Base-by-base conservation (phyloP, 768 basidiomycete genomes). In the Boletus tylopilopsis region DNA sequence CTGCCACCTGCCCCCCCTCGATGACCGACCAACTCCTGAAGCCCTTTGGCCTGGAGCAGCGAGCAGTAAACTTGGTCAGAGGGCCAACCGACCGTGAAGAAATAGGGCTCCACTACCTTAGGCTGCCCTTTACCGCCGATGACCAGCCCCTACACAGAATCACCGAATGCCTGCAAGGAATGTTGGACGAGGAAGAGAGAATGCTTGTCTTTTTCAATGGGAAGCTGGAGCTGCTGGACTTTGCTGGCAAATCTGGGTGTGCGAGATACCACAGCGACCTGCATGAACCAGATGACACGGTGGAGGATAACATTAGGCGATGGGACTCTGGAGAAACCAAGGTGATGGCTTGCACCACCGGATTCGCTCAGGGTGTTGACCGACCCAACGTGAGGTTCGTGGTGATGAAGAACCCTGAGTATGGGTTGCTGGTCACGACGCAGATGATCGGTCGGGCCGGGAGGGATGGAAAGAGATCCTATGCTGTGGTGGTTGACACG, bases 301-400 rank as follows among this genome's bases (percentile, higher is more conserved):
- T 6, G 2, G 16, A 33, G 24, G 7, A 41, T 4, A 41, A 51
- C 12, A 4, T 51, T 2, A 1, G 2, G 4, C 1, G 9, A 2
- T 52, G 40, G 51, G 42, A 52, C 13, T 1, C 5, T 0, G 46
- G 42, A 0, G 30, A 25, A 0, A 42, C 12, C 3, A 43, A 43
- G 39, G 45, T 47, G 2, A 51, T 47, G 45, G 45, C 45, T 13
- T 51, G 34, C 27, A 51, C 45, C 1, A 43, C 46, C 0, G 30
- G 35, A 1, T 52, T 52, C 3, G 36, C 45, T 27, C 29, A 43
- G 22, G 46, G 46, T 5, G 10, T 52, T 1, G 23, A 52, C 34
- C 12, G 42, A 10, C 29, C 42, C 1, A 18, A 47, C 12, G 36
- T 47, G 8, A 12, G 45, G 35, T 52, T 47, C 2, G 46, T 48